Base-by-base conservation (phyloP, 139 green algal species). In the Coelastrella sp. region DNA sequence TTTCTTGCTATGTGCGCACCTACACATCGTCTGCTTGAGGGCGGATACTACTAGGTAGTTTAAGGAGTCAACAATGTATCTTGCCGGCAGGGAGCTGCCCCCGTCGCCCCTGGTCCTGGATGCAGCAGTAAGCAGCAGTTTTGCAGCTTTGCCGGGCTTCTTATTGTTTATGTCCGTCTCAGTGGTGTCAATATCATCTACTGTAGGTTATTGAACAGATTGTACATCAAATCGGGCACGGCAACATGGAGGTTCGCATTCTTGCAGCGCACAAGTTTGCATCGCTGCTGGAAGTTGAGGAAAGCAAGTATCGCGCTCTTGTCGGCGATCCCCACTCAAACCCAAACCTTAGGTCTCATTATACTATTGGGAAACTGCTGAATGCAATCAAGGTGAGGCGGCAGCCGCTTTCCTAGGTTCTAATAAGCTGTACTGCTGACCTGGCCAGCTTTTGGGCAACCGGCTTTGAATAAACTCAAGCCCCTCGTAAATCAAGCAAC, bases 321-420 rank as follows among this genome's bases (percentile, higher is more conserved):
- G 88, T 94, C 3, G 93, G 93, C 13, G 93, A 94, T 88, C 89
- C 92, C 0, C 89, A 87, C 73, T 74, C 83, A 54, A 89, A 32
- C 54, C 82, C 61, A 16, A 92, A 80, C 75, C 59, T 83, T 10
- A 23, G 77, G 8, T 81, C 65, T 5, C 87, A 91, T 68, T 90
- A 92, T 61, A 81, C 73, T 47, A 89, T 93, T 64, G 92, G 92
- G 61, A 88, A 87, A 59, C 60, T 94, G 22, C 77, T 94, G 61
- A 64, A 57, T 3, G 87, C 59, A 54, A 75, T 94, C 61, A 92
- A 92, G 90, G 86, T 91, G 57, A 47, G 32, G 32, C 0, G 32
- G 32, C 32, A 47, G 32, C 32, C 32, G 32, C 32, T 47, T 47
- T 1, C 0, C 32, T 47, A 47, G 32, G 32, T 47, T 47, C 32